Conservation (phyloP, 139 green algal species). For the Penium margaritaceum region DNA sequence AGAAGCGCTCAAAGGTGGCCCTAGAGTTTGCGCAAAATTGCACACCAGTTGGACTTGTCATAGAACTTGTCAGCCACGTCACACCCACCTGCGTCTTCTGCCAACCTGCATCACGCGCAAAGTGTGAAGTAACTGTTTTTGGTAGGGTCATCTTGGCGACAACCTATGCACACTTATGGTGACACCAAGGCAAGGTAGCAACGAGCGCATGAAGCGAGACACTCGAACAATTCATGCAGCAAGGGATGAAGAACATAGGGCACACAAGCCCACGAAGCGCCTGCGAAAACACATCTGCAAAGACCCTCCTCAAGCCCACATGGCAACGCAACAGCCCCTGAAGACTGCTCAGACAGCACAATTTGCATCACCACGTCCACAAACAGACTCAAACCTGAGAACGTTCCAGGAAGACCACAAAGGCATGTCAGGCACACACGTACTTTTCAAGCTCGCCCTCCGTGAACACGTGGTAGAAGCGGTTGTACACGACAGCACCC, state of each 20-base stretch:
- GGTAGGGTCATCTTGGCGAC: not conserved
- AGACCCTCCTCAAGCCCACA: too few relatives aligned
- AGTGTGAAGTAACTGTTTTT: constrained; percentile 9
- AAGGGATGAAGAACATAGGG: not conserved
- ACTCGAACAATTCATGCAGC: not conserved
- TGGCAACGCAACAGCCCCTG: too few relatives aligned
- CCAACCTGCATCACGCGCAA: constrained; percentile 17
- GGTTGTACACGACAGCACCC: constrained; percentile 72
- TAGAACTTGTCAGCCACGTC: constrained; percentile 32
- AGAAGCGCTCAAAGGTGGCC: too few relatives aligned
- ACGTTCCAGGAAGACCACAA: not conserved
- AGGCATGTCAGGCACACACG: constrained; percentile 4
- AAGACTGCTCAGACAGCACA: too few relatives aligned
- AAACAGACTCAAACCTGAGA: not conserved
- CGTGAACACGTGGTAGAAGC: constrained; percentile 91
- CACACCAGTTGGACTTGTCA: constrained; percentile 46
- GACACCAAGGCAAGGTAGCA: not conserved
- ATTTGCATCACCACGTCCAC: not conserved
- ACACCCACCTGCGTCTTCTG: not conserved
- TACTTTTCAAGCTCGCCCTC: constrained; percentile 43
- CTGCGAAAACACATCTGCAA: too few relatives aligned
- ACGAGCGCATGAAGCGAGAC: not conserved
- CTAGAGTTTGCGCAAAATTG: constrained; percentile 26
- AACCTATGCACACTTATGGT: not conserved
- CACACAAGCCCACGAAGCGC: too few relatives aligned